Conservation (phyloP, 176 grass and related monocot species). For the Oryza meyeriana region DNA sequence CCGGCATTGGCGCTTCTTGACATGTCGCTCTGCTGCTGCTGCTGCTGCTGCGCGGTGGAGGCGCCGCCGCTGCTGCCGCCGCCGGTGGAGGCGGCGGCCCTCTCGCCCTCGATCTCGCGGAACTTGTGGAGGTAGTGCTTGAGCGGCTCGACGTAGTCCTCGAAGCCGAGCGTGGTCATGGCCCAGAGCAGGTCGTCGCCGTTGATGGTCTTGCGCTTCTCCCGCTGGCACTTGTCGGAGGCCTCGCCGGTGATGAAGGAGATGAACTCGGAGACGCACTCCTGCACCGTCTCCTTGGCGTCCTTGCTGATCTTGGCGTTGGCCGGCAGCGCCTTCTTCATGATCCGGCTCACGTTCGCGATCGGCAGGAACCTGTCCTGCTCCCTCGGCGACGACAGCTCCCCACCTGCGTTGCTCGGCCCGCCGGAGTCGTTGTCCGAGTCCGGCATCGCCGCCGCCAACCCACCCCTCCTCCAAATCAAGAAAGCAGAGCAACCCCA, state of each 20-base stretch:
- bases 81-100: conserved; percentile 27
- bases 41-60: not conserved
- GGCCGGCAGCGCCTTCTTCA: conserved; percentile 95
- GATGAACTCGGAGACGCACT: conserved; percentile 99
- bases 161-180: conserved; percentile 95
- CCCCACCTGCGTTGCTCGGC: conserved; percentile 48
- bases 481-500: conserved; percentile 3
- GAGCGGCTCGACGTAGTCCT: conserved; percentile 93
- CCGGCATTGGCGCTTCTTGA: conserved; percentile 19
- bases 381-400: conserved; percentile 60
- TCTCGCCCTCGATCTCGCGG: conserved; percentile 90
- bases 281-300: conserved; percentile 98
- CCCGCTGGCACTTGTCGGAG: conserved; percentile 96
- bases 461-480: not conserved
- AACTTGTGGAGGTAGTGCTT: conserved; percentile 96
- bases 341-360: conserved; percentile 97
- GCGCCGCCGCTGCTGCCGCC: not conserved
- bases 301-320: conserved; percentile 99
- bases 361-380: conserved; percentile 96
- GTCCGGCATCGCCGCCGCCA: conserved; percentile 49
- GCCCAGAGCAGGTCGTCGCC: conserved; percentile 99
- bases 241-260: conserved; percentile 98
- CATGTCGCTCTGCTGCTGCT: conserved; percentile 12
- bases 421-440: conserved; percentile 92
- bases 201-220: conserved; percentile 99